Evolutionary conservation across 1,284 basidiomycete species (phyloP).

Genomic region (Moesziomyces aphidis): DNA sequence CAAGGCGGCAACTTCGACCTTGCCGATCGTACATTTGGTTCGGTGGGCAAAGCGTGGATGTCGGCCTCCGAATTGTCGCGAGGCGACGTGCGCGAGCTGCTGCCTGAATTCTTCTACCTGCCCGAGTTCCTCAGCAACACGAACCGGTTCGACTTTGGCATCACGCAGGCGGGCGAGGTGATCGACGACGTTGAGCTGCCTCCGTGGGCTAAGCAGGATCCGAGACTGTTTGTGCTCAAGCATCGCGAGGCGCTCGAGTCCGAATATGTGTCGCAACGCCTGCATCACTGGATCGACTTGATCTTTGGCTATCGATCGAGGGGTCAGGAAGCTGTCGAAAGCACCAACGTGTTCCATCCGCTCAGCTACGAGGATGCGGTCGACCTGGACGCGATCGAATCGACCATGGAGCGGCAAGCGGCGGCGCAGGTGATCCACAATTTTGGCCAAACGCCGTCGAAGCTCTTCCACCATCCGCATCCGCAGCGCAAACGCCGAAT

Average conservation of each 20-base stretch:
- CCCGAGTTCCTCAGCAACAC: conserved; percentile 71
- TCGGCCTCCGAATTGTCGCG: conserved; percentile 87
- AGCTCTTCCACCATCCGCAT: conserved; percentile 87
- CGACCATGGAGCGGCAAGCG: conserved; percentile 87
- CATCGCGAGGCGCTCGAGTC: conserved; percentile 91
- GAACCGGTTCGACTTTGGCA: conserved; percentile 79
- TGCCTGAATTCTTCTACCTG: conserved; percentile 85
- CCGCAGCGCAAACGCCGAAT: conserved; percentile 74
- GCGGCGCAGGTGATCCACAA: conserved; percentile 96
- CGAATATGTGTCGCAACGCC: conserved; percentile 83
- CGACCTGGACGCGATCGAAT: conserved; percentile 77
- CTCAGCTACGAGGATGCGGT: conserved; percentile 82
- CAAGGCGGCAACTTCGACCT: conserved; percentile 84
- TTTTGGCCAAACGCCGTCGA: conserved; percentile 70
- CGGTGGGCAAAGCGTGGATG: conserved; percentile 76
- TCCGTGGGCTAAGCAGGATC: conserved; percentile 88
- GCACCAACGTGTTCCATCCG: conserved; percentile 91
- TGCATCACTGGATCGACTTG: conserved; percentile 92
- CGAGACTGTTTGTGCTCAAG: conserved; percentile 82
- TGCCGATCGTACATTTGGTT: conserved; percentile 91
- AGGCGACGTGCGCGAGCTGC: conserved; percentile 93
- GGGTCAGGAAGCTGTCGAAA: conserved; percentile 69
- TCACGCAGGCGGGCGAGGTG: conserved; percentile 82
- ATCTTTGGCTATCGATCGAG: conserved; percentile 63
- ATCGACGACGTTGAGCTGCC: conserved; percentile 91